Percentiles rank a stretch among this genome's conserved stretches.
Conservation (phyloP, 306 rosid species). For the Leucaena leucocephala region DNA sequence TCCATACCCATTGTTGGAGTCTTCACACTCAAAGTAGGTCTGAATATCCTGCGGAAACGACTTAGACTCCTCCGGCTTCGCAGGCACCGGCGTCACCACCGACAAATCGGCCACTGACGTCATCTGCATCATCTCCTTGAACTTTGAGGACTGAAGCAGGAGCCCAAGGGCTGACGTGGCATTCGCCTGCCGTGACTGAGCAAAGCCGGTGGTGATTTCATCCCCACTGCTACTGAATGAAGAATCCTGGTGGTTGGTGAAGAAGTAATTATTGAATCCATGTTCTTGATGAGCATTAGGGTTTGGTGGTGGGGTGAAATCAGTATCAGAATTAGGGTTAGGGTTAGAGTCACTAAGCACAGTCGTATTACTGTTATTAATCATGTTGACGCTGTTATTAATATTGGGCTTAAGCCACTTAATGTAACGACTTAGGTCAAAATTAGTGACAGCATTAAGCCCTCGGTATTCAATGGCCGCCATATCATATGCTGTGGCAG, state of each 20-base stretch:
- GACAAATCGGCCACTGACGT: constrained; percentile 41
- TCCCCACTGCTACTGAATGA: constrained; percentile 10
- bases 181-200: constrained; percentile 26
- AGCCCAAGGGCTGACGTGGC: constrained; percentile 76
- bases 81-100: not conserved
- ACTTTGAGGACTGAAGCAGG: constrained; percentile 71
- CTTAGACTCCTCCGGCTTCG: constrained; percentile 30
- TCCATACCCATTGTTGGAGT: constrained; percentile 38
- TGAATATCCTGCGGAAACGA: constrained; percentile 78
- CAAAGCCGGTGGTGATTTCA: not conserved
- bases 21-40: constrained; percentile 76
- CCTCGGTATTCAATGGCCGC: constrained; percentile 98
- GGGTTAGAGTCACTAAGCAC: constrained; percentile 1
- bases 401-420: constrained; percentile 67
- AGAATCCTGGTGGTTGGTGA: constrained; percentile 16
- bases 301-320: constrained; percentile 23
- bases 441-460: constrained; percentile 89
- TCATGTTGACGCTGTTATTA: not conserved
- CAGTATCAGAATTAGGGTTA: constrained; percentile 22
- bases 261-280: constrained; percentile 20
- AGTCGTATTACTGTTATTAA: not conserved
- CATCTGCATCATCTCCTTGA: constrained; percentile 79
- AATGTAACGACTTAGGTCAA: constrained; percentile 85
- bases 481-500: constrained; percentile 93
- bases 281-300: constrained; percentile 35